Percentiles rank a stretch among this genome's conserved stretches.
phyloP scores from a whole-genome alignment of 495 filamentous ascomycete genomes.

The Polyplosphaeria fusca region DNA sequence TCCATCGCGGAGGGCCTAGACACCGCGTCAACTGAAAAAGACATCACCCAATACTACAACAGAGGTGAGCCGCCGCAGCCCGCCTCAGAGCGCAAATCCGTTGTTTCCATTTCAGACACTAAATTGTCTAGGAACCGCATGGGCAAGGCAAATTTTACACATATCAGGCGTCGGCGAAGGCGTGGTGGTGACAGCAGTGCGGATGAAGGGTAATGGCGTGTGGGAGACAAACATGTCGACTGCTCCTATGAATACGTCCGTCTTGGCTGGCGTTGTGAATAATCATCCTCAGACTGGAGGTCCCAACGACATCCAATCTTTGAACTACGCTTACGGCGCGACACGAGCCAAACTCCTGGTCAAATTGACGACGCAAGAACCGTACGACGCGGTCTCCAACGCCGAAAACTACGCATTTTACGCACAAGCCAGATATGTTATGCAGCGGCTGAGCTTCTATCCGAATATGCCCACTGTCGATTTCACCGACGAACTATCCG shows the following conservation, averaged over 20 bases:
- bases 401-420: slow-evolving; percentile 26
- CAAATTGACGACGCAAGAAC: slow-evolving; percentile 7
- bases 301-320: slow-evolving; percentile 14
- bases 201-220: background rate
- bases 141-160: slow-evolving; percentile 29
- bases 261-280: slow-evolving; percentile 15
- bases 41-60: slow-evolving; percentile 23
- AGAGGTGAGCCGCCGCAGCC: slow-evolving; percentile 25
- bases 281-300: slow-evolving; percentile 13
- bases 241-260: slow-evolving; percentile 20
- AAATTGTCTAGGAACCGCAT: slow-evolving; percentile 13
- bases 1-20: slow-evolving; percentile 6
- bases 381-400: slow-evolving; percentile 23
- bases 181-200: slow-evolving; percentile 3
- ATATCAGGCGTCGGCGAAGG: slow-evolving; percentile 16
- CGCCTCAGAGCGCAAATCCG: too few species aligned
- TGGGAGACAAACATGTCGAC: background rate
- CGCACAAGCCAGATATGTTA: slow-evolving; percentile 24
- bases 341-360: slow-evolving; percentile 21
- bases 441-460: slow-evolving; percentile 11
- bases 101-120: background rate
- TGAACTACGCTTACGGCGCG: slow-evolving; percentile 24
- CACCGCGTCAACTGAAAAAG: background rate
- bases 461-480: slow-evolving; percentile 16
- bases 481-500: slow-evolving; percentile 7